Conservation (phyloP, 2,329 filamentous ascomycete genomes). For the Aspergillus vadensis region DNA sequence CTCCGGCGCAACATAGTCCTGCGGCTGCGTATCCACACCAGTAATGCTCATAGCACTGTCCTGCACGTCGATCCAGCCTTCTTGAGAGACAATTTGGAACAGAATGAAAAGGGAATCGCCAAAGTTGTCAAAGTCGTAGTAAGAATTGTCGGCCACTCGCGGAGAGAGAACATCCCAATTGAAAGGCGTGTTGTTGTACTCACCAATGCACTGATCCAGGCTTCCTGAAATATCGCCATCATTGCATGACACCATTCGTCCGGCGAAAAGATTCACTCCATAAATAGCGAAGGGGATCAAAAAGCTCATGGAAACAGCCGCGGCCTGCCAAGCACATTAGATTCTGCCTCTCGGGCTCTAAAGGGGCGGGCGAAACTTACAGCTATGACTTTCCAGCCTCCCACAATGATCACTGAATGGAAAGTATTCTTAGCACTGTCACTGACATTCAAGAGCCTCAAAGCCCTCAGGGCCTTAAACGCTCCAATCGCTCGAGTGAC, state of each 20-base stretch:
- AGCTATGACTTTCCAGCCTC: constrained; percentile 90
- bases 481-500: constrained; percentile 90
- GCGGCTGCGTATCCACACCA: constrained; percentile 72
- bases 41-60: constrained; percentile 81
- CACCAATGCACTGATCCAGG: constrained; percentile 73
- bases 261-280: constrained; percentile 88
- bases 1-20: constrained; percentile 68
- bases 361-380: constrained; percentile 48
- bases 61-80: constrained; percentile 96
- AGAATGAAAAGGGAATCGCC: constrained; percentile 92
- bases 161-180: constrained; percentile 85
- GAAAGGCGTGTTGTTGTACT: constrained; percentile 75
- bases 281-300: constrained; percentile 97
- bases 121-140: constrained; percentile 93
- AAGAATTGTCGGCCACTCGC: constrained; percentile 76
- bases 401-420: constrained; percentile 91
- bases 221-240: constrained; percentile 63
- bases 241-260: constrained; percentile 78
- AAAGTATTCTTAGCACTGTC: constrained; percentile 95
- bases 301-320: constrained; percentile 90
- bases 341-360: neutral
- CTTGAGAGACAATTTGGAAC: constrained; percentile 97
- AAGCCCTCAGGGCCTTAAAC: constrained; percentile 91
- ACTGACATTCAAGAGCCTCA: constrained; percentile 90
- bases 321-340: constrained; percentile 55